Percentiles rank a stretch among this genome's conserved stretches.
These are phyloP conservation scores for Paecilomyces niveus DNA, from an alignment of 2,329 filamentous ascomycete genomes.

Conservation along the genomic window DNA sequence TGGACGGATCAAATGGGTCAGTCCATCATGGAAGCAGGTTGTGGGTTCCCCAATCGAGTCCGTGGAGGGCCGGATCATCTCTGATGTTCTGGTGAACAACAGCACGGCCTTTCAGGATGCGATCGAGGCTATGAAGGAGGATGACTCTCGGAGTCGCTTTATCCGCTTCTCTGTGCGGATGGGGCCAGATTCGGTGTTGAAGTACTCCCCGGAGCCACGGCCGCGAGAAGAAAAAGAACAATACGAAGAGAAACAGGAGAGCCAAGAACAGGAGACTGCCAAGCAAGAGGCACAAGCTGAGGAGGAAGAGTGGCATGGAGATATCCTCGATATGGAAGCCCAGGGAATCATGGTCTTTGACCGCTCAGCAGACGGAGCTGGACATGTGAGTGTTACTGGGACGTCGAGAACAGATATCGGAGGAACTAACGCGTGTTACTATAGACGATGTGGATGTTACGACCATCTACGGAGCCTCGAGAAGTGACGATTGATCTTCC, in stretches of 20 bases:
- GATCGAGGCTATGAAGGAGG: conserved; percentile 80
- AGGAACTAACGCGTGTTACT: conserved; percentile 19
- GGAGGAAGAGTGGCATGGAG: conserved; percentile 30
- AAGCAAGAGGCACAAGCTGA: conserved; percentile 18
- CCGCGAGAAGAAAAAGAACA: conserved; percentile 13
- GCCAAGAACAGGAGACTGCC: conserved; percentile 5
- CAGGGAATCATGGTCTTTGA: conserved; percentile 99
- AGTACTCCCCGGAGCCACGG: conserved; percentile 32
- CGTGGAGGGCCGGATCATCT: conserved; percentile 69
- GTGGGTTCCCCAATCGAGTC: conserved; percentile 70
- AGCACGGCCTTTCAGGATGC: conserved; percentile 73
- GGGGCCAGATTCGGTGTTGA: conserved; percentile 61
- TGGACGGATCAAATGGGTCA: conserved; percentile 89
- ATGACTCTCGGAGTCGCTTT: conserved; percentile 88
- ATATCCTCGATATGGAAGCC: conserved; percentile 74
- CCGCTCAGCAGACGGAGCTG: conserved; percentile 73
- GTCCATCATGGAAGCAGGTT: conserved; percentile 90
- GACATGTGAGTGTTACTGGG: conserved; percentile 62
- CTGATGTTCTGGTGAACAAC: conserved; percentile 74
- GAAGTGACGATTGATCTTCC: conserved; percentile 97
- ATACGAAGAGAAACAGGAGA: conserved; percentile 1
- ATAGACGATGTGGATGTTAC: conserved; percentile 99
- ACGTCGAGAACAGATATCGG: neutral
- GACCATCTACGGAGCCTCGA: conserved; percentile 77
- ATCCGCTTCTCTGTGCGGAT: conserved; percentile 71